Conservation (phyloP, 805 yeast species). For the Starmerella bombicola region DNA sequence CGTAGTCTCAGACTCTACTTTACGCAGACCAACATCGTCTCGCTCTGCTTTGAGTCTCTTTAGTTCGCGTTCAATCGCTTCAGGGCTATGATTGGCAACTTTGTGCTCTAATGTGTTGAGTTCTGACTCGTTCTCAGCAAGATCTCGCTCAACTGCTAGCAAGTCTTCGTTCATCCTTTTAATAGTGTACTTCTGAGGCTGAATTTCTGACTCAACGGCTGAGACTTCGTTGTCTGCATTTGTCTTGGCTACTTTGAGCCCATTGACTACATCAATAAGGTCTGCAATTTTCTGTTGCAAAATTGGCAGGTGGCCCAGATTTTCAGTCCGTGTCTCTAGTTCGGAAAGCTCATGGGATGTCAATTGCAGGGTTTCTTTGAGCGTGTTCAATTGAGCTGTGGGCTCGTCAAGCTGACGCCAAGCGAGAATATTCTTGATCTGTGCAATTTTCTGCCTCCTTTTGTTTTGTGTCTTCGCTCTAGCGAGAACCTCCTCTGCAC, state of each 20-base stretch:
- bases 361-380: too few species aligned
- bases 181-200: too few species aligned
- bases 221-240: too few species aligned
- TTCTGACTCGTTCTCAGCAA: slow-evolving; percentile 1
- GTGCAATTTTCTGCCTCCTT: background rate
- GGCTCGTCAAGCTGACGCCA: slow-evolving; percentile 2
- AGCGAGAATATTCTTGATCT: slow-evolving; percentile 4
- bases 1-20: background rate
- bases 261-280: too few species aligned
- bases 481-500: slow-evolving; percentile 1
- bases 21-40: background rate
- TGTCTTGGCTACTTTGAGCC: too few species aligned
- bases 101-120: slow-evolving; percentile 11
- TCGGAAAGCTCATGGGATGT: background rate
- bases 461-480: slow-evolving; percentile 2
- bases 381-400: background rate
- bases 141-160: slow-evolving; percentile 6
- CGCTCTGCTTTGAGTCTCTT: background rate
- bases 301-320: too few species aligned
- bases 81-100: background rate
- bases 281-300: too few species aligned
- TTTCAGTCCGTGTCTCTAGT: too few species aligned
- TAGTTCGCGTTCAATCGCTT: background rate
- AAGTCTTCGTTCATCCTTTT: too few species aligned
- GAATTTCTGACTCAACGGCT: too few species aligned